These are phyloP conservation scores for Erysimum pusillum DNA, from an alignment of 441 rosid species.

Conservation along the genomic window DNA sequence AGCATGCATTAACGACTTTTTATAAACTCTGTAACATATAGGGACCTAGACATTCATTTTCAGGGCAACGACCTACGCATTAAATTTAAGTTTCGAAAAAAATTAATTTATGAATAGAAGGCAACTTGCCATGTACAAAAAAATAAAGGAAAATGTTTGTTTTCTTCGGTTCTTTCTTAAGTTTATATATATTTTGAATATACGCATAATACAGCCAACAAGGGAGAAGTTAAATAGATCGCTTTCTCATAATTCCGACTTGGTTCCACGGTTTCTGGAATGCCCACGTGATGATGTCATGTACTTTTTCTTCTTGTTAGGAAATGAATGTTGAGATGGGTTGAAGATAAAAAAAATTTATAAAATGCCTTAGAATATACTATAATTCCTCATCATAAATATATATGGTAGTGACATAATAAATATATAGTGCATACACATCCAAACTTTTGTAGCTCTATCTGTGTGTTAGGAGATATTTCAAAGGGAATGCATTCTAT, in stretches of 20 bases:
- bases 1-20: conserved; percentile 4
- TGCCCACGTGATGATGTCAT: conserved; percentile 10
- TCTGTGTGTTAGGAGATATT: background rate
- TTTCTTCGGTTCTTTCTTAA: background rate
- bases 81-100: conserved; percentile 9
- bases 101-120: conserved; percentile 11
- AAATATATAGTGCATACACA: background rate
- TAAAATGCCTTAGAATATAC: background rate
- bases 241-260: conserved; percentile 24
- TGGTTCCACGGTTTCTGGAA: conserved; percentile 39
- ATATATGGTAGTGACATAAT: background rate
- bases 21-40: background rate
- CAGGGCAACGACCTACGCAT: conserved; percentile 3
- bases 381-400: background rate
- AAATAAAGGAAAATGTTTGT: background rate
- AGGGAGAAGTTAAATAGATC: background rate
- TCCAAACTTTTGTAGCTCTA: background rate
- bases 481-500: background rate
- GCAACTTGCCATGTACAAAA: conserved; percentile 4
- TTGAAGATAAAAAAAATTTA: background rate
- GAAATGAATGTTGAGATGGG: no score
- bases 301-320: conserved; percentile 5
- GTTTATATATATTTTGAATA: background rate
- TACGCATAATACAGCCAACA: background rate
- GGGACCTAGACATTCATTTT: background rate